phyloP scores from a whole-genome alignment of 495 filamentous ascomycete genomes.

The Letharia columbiana region DNA sequence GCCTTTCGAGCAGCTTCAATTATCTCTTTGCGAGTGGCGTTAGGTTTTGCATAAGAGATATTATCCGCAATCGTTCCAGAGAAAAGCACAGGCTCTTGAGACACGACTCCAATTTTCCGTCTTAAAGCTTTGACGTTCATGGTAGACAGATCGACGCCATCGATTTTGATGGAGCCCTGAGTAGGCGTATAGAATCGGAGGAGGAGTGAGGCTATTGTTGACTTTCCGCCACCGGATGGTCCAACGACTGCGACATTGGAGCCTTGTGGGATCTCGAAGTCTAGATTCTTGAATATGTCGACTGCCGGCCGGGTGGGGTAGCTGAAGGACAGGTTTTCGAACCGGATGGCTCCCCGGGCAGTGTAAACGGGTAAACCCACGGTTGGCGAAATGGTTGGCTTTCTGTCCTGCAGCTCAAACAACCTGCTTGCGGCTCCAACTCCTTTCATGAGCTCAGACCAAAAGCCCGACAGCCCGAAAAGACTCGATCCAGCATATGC shows the following conservation, averaged over 20 bases:
- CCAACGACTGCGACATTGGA: constrained; percentile 95
- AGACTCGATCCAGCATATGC: constrained; percentile 86
- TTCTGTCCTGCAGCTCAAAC: constrained; percentile 91
- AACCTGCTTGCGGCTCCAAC: constrained; percentile 90
- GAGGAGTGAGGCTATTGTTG: constrained; percentile 80
- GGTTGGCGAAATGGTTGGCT: constrained; percentile 77
- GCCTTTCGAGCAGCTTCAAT: constrained; percentile 80
- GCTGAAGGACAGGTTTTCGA: constrained; percentile 74
- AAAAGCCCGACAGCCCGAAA: constrained; percentile 90
- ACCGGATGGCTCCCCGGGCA: constrained; percentile 78
- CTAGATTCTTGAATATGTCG: constrained; percentile 76
- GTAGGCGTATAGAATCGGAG: constrained; percentile 86
- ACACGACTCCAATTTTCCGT: constrained; percentile 86
- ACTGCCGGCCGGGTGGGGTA: constrained; percentile 90
- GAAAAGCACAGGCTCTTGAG: constrained; percentile 93
- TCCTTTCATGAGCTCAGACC: constrained; percentile 97
- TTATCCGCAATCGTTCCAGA: constrained; percentile 95
- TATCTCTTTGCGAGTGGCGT: constrained; percentile 71
- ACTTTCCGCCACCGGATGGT: constrained; percentile 90
- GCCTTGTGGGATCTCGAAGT: constrained; percentile 85
- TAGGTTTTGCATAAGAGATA: constrained; percentile 83
- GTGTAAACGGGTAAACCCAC: constrained; percentile 66
- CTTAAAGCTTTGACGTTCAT: constrained; percentile 96
- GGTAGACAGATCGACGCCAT: constrained; percentile 69
- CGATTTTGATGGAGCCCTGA: constrained; percentile 68